These are phyloP conservation scores for Wallacemonas sp. DNA, from an alignment of 208 protist species.

Conservation along the genomic window DNA sequence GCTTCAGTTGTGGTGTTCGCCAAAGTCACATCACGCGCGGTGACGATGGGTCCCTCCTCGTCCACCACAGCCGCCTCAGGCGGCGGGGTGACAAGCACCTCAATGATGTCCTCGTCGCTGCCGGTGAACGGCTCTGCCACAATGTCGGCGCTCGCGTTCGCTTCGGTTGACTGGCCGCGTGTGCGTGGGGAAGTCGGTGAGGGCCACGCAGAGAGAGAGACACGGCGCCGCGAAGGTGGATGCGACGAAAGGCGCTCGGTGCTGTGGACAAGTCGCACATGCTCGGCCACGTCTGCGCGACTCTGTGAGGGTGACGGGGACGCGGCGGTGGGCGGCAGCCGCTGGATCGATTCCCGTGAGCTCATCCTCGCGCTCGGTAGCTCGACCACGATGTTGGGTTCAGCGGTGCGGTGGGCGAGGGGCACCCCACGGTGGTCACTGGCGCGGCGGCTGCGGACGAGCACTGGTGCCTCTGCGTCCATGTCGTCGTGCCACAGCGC, in stretches of 20 bases:
- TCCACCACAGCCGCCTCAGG: not conserved
- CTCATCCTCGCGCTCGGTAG: too few species aligned
- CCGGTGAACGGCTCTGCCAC: too few species aligned
- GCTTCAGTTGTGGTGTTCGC: not conserved
- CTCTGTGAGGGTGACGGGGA: not conserved
- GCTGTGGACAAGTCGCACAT: not conserved
- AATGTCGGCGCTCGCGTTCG: not conserved
- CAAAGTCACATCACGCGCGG: not conserved
- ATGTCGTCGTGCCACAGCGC: not conserved
- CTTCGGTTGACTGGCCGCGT: not conserved
- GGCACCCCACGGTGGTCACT: not conserved
- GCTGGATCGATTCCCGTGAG: too few species aligned
- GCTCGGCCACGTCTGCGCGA: not conserved
- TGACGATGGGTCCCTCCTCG: not conserved
- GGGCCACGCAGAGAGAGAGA: not conserved
- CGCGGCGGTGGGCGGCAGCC: not conserved
- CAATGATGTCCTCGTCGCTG: slow-evolving; percentile 5
- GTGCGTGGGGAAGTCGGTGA: not conserved
- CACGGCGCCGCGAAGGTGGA: not conserved
- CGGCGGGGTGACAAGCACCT: not conserved
- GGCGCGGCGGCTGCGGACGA: not conserved
- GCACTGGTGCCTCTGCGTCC: not conserved
- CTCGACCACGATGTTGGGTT: too few species aligned
- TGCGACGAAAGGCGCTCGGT: not conserved
- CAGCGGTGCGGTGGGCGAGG: too few species aligned